These are phyloP conservation scores for Bruguiera sexangula DNA, from an alignment of 345 rosid genomes.

Conservation along the genomic window DNA sequence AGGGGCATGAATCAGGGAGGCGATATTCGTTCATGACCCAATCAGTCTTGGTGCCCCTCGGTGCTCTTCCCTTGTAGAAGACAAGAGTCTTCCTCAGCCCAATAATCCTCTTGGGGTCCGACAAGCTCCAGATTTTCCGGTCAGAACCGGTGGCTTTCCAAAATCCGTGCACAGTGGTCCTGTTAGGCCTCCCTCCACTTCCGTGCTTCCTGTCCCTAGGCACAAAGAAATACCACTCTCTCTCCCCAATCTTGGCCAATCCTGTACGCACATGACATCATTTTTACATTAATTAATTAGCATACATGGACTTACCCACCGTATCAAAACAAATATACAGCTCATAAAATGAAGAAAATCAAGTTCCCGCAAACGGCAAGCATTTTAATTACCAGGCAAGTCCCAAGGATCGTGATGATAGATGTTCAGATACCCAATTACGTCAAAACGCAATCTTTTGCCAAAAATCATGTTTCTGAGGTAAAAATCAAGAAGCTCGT, in stretches of 20 bases:
- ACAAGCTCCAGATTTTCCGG: constrained; percentile 17
- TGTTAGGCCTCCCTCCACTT: constrained; percentile 23
- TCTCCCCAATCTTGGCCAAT: constrained; percentile 33
- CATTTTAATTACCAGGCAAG: constrained; percentile 23
- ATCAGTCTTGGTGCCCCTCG: constrained; percentile 34
- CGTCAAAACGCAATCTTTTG: constrained; percentile 3
- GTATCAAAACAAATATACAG: not conserved
- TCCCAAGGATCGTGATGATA: constrained; percentile 31
- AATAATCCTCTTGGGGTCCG: constrained; percentile 18
- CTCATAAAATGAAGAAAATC: not conserved
- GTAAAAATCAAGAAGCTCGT: constrained; percentile 34
- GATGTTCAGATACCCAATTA: constrained; percentile 27
- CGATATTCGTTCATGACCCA: constrained; percentile 44
- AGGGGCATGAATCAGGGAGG: constrained; percentile 15
- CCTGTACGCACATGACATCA: constrained; percentile 4
- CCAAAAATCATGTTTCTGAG: constrained; percentile 20
- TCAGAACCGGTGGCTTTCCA: constrained; percentile 41
- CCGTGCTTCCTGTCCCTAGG: constrained; percentile 28
- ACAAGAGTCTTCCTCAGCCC: constrained; percentile 34
- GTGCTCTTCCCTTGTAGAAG: constrained; percentile 37
- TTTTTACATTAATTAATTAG: not conserved
- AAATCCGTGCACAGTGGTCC: constrained; percentile 27
- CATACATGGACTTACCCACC: not conserved
- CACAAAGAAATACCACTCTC: constrained; percentile 42
- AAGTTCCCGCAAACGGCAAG: no score